Evolutionary conservation across 352 stramenopile genomes (phyloP), one percentile per base, ranked within the genome.

Genomic region (Globisporangium mamillatum): DNA sequence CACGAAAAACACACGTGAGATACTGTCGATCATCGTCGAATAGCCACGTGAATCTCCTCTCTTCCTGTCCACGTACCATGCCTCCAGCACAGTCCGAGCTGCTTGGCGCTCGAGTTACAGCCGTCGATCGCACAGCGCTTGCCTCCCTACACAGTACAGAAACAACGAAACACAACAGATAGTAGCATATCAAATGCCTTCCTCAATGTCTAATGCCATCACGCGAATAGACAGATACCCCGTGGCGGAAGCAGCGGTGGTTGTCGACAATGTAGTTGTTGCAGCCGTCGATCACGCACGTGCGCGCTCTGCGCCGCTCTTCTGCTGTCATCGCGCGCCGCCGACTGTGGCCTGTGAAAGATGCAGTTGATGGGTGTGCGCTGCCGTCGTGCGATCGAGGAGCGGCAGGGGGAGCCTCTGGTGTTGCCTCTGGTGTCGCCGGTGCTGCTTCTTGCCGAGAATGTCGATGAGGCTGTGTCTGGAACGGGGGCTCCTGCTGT

Each of bases 231-330:
- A 44, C 36, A 16, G 36, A 44, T 62, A 64, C 70, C 29, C 76
- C 74, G 58, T 82, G 76, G 14, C 74, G 74, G 63, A 80, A 78
- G 53, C 76, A 82, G 38, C 84, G 71, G 0, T 81, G 79, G 41
- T 73, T 78, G 62, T 88, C 75, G 18, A 88, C 77, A 50, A 88
- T 77, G 64, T 85, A 81, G 46, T 88, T 88, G 48, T 80, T 70
- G 64, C 79, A 88, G 25, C 74, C 77, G 10, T 72, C 61, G 3
- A 65, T 70, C 27, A 79, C 83, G 63, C 79, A 88, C 44, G 81
- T 78, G 44, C 79, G 79, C 16, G 71, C 69, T 66, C 75, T 79
- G n/a, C 76, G 73, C 62, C 82, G 81, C 60, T 79, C 72, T 67
- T 82, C 80, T 10, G 68, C 64, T 55, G 75, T 78, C 22, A 68